Base-by-base conservation (phyloP, 768 basidiomycete genomes). In the Pluteus cervinus region DNA sequence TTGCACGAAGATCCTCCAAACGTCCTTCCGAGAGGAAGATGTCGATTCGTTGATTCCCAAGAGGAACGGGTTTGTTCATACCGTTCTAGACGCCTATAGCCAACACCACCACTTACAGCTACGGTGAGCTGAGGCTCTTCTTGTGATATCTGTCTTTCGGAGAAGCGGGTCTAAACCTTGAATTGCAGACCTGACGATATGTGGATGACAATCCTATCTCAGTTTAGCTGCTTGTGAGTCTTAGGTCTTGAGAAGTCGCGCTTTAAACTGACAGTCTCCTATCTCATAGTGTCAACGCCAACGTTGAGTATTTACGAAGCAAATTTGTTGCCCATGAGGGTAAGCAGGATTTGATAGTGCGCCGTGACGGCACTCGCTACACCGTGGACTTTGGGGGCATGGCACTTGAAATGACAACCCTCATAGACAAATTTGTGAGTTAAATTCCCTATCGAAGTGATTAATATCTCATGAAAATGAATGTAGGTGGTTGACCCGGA, bases 41-140 rank as follows among this genome's bases (percentile, higher is more conserved):
- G n/a, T n/a, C n/a, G n/a, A n/a, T n/a, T n/a, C n/a, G n/a, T n/a
- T n/a, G n/a, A n/a, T 52, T 4, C 58, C 58, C 8, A 45, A 24
- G 11, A 41, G 42, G 20, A 60, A 65, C 33, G 63, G 64, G 12
- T 59, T 66, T 24, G 60, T 66, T 6, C 47, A 56, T 22, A 56
- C 63, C 11, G 51, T 60, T 33, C 39, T 66, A 20, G 51, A 56
- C 18, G 59, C 58, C 4, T 62, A 63, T 47, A 57, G 55, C 25
- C 47, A 56, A 14, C 64, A 66, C 20, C 31, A n/a, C n/a, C n/a
- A n/a, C n/a, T n/a, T n/a, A n/a, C n/a, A n/a, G n/a, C n/a, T n/a
- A n/a, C n/a, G n/a, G n/a, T n/a, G n/a, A n/a, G n/a, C n/a, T n/a
- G n/a, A n/a, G n/a, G n/a, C n/a, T n/a, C n/a, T n/a, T n/a, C n/a